Conservation (phyloP, 177 flowering plant species). For the Tripterygium wilfordii region DNA sequence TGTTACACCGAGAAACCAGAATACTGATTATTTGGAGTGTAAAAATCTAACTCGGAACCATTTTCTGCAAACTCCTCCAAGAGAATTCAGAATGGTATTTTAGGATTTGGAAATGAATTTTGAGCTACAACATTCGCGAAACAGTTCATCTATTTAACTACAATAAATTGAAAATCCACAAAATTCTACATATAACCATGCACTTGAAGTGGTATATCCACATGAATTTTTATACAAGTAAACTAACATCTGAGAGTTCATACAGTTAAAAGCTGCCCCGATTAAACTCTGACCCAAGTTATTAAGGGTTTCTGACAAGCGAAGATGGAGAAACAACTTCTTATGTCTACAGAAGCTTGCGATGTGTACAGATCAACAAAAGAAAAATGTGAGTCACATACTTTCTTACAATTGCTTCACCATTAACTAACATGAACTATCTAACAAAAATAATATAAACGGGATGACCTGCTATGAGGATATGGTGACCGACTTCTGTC, state of each 20-base stretch:
- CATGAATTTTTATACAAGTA: too few species aligned
- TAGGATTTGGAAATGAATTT: background rate
- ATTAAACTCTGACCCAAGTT: too few species aligned
- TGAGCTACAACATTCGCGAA: too few species aligned
- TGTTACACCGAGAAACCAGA: constrained; percentile 6
- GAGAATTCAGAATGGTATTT: background rate
- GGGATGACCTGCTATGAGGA: constrained; percentile 78
- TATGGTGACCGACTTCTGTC: constrained; percentile 76
- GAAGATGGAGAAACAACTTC: background rate
- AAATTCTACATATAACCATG: too few species aligned
- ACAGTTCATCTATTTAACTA: too few species aligned
- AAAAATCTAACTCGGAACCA: background rate
- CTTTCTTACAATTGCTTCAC: constrained; percentile 8
- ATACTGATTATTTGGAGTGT: constrained; percentile 2
- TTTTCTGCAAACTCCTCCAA: background rate
- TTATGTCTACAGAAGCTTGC: constrained; percentile 1
- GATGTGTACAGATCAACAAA: constrained; percentile 4
- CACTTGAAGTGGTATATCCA: too few species aligned
- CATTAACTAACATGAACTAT: constrained; percentile 2
- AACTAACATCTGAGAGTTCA: too few species aligned
- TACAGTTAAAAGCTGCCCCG: too few species aligned
- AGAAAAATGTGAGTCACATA: constrained; percentile 8
- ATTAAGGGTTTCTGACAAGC: too few species aligned
- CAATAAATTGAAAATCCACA: too few species aligned
- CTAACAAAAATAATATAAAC: constrained; percentile 20